Base-by-base conservation (phyloP, 495 filamentous ascomycete genomes). In the Chaetomidium leptoderma region DNA sequence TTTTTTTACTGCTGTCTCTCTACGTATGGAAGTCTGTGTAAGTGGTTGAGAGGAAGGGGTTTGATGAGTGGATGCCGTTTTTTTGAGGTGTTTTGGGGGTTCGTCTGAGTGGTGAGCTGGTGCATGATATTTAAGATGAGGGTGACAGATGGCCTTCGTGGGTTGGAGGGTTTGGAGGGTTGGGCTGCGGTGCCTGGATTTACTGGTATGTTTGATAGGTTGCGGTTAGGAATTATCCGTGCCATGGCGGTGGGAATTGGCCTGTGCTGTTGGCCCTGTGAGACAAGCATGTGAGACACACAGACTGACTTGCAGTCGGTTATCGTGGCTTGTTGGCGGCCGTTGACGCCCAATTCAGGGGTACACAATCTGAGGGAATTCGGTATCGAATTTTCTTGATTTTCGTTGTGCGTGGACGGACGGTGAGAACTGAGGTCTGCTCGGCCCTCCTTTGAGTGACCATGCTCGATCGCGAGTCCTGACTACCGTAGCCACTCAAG, bases 201-300 rank as follows among this genome's bases (percentile, higher is more conserved):
- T 1, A 7, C 10, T 6, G 17, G n/a, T 14, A 42, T 9, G 14
- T 21, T 1, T 24, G 30, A 37, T 2, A 24, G 21, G 33, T 4
- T 10, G 46, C 11, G 17, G 14, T n/a, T 3, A 9, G 44, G 16
- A 17, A 45, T 4, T n/a, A 40, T 2, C n/a, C 13, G 33, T n/a
- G 39, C 51, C 35, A 32, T 53, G 51, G 51, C 51, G n/a, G 36
- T 53, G 23, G 10, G 29, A 27, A 42, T 23, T 17, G 35, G 39
- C 7, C 10, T 44, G 53, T 16, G 10, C 10, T 47, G 23, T 36
- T 56, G 44, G 32, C 32, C 23, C 14, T 14, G 52, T 5, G 33
- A 26, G 44, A 32, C 44, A 48, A 8, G n/a, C n/a, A n/a, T n/a
- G 42, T 37, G 42, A 46, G 42, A 48, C 54, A 58, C 26, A 48